These are phyloP conservation scores for Fusarium verrucosum DNA, from an alignment of 2,329 filamentous ascomycete genomes.

Conservation along the genomic window DNA sequence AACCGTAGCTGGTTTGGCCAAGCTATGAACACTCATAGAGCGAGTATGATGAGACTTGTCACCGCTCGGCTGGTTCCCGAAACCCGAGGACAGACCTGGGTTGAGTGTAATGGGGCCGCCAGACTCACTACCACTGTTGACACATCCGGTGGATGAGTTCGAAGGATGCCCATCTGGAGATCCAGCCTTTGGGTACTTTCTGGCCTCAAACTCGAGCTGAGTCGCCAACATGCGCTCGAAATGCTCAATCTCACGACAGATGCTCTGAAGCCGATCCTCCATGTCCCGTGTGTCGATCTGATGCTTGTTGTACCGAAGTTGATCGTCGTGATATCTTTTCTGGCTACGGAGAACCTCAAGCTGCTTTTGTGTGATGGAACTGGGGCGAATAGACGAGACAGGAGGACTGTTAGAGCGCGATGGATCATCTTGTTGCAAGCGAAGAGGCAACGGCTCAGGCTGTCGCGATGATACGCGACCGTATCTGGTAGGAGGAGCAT, in stretches of 20 bases:
- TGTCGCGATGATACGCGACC: constrained; percentile 8
- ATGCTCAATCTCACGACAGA: constrained; percentile 58
- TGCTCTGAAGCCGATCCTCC: constrained; percentile 53
- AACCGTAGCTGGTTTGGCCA: constrained; percentile 43
- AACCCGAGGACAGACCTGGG: neutral
- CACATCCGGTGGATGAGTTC: constrained; percentile 10
- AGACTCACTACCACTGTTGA: constrained; percentile 7
- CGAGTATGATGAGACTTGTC: constrained; percentile 27
- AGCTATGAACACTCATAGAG: constrained; percentile 41
- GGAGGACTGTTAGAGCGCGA: constrained; percentile 50
- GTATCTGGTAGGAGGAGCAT: constrained; percentile 3
- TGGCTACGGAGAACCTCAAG: constrained; percentile 61
- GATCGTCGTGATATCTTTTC: constrained; percentile 66
- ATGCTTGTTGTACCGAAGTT: constrained; percentile 69
- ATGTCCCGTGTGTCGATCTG: constrained; percentile 68
- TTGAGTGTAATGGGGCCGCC: neutral
- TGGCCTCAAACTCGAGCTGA: constrained; percentile 58
- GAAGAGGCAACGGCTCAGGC: constrained; percentile 5
- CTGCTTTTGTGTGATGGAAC: constrained; percentile 69
- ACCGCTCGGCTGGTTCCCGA: constrained; percentile 13
- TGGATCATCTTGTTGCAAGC: neutral
- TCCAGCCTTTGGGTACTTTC: constrained; percentile 52
- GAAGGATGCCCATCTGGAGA: constrained; percentile 34
- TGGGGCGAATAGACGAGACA: constrained; percentile 67
- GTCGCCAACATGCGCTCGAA: constrained; percentile 59